These are phyloP conservation scores for Debaryomyces psychrophilus DNA, from an alignment of 1,139 yeast genomes.

Conservation along the genomic window DNA sequence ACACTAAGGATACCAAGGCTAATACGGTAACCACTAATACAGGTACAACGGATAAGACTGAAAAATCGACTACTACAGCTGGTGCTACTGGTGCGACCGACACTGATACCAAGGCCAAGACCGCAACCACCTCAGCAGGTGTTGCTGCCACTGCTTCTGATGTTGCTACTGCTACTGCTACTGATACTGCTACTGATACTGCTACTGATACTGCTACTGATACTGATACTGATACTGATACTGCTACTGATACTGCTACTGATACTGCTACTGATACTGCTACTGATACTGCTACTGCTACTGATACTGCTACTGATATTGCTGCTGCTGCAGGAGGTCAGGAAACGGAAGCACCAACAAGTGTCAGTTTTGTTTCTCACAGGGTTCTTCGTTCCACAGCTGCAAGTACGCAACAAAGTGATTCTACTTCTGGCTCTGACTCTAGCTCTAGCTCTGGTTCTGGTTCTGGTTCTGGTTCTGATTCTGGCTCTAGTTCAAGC, in stretches of 20 bases:
- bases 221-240: conserved; percentile 11
- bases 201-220: conserved; percentile 10
- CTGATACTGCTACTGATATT: background rate
- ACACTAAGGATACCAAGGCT: conserved; percentile 9
- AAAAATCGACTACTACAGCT: conserved; percentile 16
- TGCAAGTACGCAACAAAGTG: conserved; percentile 6
- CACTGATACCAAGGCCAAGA: conserved; percentile 3
- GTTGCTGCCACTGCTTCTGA: conserved; percentile 15
- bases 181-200: conserved; percentile 13
- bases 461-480: conserved; percentile 14
- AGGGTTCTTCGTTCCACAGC: conserved; percentile 13
- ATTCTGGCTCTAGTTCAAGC: conserved; percentile 10
- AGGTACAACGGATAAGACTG: conserved; percentile 15
- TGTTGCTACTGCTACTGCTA: conserved; percentile 8
- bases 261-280: conserved; percentile 12
- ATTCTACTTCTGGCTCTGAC: conserved; percentile 6
- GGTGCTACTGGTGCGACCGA: conserved; percentile 11
- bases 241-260: conserved; percentile 19
- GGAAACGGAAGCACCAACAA: conserved; percentile 11
- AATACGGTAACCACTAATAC: conserved; percentile 12
- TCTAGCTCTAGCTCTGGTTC: conserved; percentile 7
- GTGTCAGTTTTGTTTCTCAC: conserved; percentile 14
- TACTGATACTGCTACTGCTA: conserved; percentile 7
- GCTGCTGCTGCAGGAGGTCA: conserved; percentile 14
- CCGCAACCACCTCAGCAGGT: background rate